Base-by-base conservation (phyloP, 148 eudicot species). In the Limonium bicolor region DNA sequence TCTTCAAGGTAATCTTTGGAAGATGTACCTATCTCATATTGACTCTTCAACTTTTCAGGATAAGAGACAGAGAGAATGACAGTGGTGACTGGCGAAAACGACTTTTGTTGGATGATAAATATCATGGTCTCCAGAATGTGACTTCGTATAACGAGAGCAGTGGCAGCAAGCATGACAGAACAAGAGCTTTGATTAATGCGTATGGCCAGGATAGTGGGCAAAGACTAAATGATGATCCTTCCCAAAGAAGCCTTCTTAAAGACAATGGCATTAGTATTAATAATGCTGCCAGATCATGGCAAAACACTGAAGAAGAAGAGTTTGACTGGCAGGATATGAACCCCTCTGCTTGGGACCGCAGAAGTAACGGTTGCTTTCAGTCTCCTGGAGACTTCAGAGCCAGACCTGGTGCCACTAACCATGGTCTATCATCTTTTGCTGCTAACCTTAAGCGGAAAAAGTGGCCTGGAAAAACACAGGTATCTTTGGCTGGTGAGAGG, bases 181-280 rank as follows among this genome's bases (percentile, higher is more conserved):
- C 93, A 9, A 72, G 93, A 58, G 93, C 93, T 33, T 66, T 86
- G 57, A 86, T 86, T 65, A 79, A 77, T 74, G 95, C 95, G 17
- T 86, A 81, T 67, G 95, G 95, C 41, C 78, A 57, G 37, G 95
- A 86, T 55, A 55, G 72, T 56, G 65, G 81, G 55, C 69, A 60
- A 30, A 65, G 61, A 58, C 45, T 53, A 48, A 33, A 50, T 39
- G 69, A 52, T 41, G 56, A 64, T 59, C 65, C 70, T 55, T 55
- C 37, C 19, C 69, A 48, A 17, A 31, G 55, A 24, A 71, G 41
- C 11, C 46, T 35, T 17, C 53, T 22, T 14, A 27, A 48, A 58
- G 27, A 66, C 27, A 79, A 76, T 61, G 81, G 69, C 32, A 54
- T 29, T 21, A 60, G 39, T 23, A 56, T 20, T 40, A 74, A 35